phyloP scores from a whole-genome alignment of 805 yeast species.

The Starmerella scarabaei region DNA sequence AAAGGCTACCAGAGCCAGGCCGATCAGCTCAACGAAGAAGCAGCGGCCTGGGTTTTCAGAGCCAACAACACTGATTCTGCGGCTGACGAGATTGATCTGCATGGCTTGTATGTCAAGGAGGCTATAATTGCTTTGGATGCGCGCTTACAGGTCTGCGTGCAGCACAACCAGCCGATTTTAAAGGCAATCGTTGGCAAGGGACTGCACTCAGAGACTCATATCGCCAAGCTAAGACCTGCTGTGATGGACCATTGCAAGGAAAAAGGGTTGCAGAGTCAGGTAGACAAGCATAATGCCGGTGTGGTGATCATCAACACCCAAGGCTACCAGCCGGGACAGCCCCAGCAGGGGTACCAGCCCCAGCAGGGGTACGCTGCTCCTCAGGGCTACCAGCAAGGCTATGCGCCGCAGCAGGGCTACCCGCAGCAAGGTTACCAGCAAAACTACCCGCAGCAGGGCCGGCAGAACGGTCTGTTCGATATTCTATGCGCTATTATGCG shows the following conservation, averaged over 20 bases:
- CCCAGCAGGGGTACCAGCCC: slow-evolving; percentile 1
- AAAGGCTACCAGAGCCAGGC: slow-evolving; percentile 48
- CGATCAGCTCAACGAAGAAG: slow-evolving; percentile 58
- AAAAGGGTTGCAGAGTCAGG: slow-evolving; percentile 43
- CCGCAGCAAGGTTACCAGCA: slow-evolving; percentile 20
- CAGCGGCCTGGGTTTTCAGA: slow-evolving; percentile 52
- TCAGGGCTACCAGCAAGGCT: slow-evolving; percentile 2
- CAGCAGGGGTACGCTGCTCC: slow-evolving; percentile 1
- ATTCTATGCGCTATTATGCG: neutral
- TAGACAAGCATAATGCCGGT: slow-evolving; percentile 66
- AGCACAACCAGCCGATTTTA: slow-evolving; percentile 10
- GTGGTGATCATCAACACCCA: slow-evolving; percentile 58
- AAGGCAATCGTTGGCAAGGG: slow-evolving; percentile 92
- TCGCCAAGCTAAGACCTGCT: slow-evolving; percentile 84
- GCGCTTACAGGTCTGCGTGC: slow-evolving; percentile 43
- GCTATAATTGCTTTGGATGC: slow-evolving; percentile 65
- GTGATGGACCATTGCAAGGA: slow-evolving; percentile 64
- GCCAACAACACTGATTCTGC: slow-evolving; percentile 83
- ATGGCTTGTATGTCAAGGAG: slow-evolving; percentile 81
- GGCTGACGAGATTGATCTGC: slow-evolving; percentile 78
- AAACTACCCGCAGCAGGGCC: slow-evolving; percentile 10
- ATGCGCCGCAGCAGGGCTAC: slow-evolving; percentile 22
- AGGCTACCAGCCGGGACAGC: slow-evolving; percentile 27
- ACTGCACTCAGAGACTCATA: slow-evolving; percentile 63
- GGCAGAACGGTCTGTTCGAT: neutral